Evolutionary conservation across 495 filamentous ascomycete species (phyloP), one percentile per base, ranked within the genome.

Genomic region (Neurospora sp.): DNA sequence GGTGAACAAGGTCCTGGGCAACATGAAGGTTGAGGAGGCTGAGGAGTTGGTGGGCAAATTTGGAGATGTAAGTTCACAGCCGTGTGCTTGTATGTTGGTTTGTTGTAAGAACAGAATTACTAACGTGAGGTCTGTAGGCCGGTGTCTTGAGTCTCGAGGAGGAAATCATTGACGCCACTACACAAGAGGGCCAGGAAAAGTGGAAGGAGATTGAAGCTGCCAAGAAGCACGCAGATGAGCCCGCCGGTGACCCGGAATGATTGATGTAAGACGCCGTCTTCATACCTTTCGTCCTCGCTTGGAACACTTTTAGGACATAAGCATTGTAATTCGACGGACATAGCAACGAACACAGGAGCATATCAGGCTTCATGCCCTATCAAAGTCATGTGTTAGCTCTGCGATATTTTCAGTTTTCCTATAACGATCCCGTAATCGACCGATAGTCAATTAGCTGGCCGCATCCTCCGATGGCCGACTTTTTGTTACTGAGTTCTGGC

Each of bases 81-180:
- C 59, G 39, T 74, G 71, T 11, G 40, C 21, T 38, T 4, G 71
- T 21, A 54, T 37, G 36, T 39, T 59, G 62, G 17, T 21, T 17
- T 24, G 54, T 37, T 48, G 19, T 40, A 11, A 17, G 13, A 54
- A 42, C 28, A 37, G 70, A 4, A 17, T 71, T n/a, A 17, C 75
- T 75, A 77, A 75, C 71, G 13, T 31, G 62, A 39, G 28, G 39
- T 8, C 3, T 40, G 17, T 39, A 90, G 85, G 92, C 93, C 7
- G 93, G 92, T 21, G 96, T 98, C 89, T 84, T 99, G 76, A 97
- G 93, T 79, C 80, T 99, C 66, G 95, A 98, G 79, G 88, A 94
- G 76, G 90, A 95, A 40, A 93, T 99, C 70, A 95, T 99, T 77
- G 96, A 99, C 84, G 93, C 93, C 8, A 98, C 95, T 31, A 99